Conservation (phyloP, 169 alveolate genomes). For the Plasmodium vinckei region DNA sequence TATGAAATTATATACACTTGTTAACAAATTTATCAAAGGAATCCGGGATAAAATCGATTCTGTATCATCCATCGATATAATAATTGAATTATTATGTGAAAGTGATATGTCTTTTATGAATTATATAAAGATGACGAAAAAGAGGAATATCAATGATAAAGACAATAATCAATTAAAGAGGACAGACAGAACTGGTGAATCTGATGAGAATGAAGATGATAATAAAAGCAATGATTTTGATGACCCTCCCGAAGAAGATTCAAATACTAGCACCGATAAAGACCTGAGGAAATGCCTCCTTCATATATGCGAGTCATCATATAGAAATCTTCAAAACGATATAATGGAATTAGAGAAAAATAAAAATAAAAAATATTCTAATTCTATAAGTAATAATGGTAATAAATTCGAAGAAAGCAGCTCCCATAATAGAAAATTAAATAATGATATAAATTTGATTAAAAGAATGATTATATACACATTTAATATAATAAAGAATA, state of each 20-base stretch:
- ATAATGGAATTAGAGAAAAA: constrained; percentile 63
- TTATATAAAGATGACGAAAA: not conserved
- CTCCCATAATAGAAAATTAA: constrained; percentile 14
- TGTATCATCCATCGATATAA: constrained; percentile 25
- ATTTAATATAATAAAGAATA: constrained; percentile 63
- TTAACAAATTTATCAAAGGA: constrained; percentile 61
- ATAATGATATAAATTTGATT: constrained; percentile 38
- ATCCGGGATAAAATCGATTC: constrained; percentile 65
- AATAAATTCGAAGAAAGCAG: not conserved
- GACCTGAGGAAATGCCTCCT: constrained; percentile 56
- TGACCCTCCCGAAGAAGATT: not conserved
- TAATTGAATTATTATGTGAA: constrained; percentile 62
- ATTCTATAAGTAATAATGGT: not conserved
- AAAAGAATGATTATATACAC: constrained; percentile 71
- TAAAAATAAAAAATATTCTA: constrained; percentile 28
- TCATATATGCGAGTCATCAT: constrained; percentile 69
- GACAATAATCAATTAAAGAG: not conserved
- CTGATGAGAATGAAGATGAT: not conserved
- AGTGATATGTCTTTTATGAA: constrained; percentile 3
- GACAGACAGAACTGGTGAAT: not conserved
- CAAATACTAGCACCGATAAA: not conserved
- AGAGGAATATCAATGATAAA: not conserved
- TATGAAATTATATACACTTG: constrained; percentile 59
- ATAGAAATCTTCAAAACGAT: constrained; percentile 64
- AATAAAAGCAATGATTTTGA: not conserved